phyloP scores from a whole-genome alignment of 352 stramenopile genomes.

The Pythium sp. region DNA sequence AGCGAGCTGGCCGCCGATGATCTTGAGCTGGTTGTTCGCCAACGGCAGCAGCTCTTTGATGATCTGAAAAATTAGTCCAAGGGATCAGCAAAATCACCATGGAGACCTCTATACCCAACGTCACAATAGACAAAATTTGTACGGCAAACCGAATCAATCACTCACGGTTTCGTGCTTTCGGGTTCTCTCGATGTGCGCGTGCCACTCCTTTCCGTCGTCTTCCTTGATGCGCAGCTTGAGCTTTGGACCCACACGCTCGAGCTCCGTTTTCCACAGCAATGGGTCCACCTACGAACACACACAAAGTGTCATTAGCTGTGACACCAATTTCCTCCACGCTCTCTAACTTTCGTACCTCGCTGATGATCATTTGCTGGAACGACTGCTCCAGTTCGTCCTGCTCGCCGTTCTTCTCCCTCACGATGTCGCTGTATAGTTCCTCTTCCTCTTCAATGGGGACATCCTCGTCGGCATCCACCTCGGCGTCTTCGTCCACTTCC shows the following conservation, averaged over 20 bases:
- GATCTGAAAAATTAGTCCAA: constrained; percentile 16
- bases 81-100: not conserved
- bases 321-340: not conserved
- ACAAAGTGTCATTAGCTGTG: not conserved
- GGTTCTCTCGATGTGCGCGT: constrained; percentile 75
- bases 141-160: not conserved
- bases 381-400: constrained; percentile 64
- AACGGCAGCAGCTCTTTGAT: constrained; percentile 57
- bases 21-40: constrained; percentile 56
- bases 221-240: constrained; percentile 61
- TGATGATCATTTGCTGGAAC: constrained; percentile 85
- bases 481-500: constrained; percentile 51
- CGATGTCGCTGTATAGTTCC: constrained; percentile 53
- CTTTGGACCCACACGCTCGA: constrained; percentile 74
- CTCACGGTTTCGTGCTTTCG: constrained; percentile 59
- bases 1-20: constrained; percentile 51
- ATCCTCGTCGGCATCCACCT: constrained; percentile 34
- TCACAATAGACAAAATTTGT: constrained; percentile 1
- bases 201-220: constrained; percentile 74
- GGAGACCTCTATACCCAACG: not conserved
- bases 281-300: constrained; percentile 43
- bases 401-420: constrained; percentile 38
- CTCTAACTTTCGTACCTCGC: constrained; percentile 24
- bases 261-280: constrained; percentile 79
- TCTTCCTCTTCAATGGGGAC: constrained; percentile 24